These are phyloP conservation scores for Lagenidium sp. DNA, from an alignment of 352 stramenopile genomes.

Conservation along the genomic window DNA sequence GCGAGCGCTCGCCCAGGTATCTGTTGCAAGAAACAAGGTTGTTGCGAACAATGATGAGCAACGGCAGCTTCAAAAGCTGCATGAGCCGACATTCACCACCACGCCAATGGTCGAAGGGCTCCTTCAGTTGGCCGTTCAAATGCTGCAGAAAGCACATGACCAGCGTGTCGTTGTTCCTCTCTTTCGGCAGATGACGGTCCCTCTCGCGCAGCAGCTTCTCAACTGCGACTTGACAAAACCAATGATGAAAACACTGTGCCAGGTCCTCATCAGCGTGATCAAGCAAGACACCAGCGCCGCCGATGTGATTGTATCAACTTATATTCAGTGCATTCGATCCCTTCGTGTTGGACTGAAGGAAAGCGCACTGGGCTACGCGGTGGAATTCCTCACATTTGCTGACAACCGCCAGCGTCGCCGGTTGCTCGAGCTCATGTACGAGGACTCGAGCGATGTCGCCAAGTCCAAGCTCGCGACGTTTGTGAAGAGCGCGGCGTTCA, in stretches of 20 bases:
- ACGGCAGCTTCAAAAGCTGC: no score
- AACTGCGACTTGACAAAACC: conserved; percentile 40
- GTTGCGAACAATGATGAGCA: conserved; percentile 33
- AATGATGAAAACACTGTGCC: conserved; percentile 48
- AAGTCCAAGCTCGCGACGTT: conserved; percentile 65
- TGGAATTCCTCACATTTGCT: conserved; percentile 63
- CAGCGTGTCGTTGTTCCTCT: conserved; percentile 23
- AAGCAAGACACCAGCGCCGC: conserved; percentile 35
- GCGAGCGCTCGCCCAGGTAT: conserved; percentile 19
- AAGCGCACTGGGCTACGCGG: conserved; percentile 40
- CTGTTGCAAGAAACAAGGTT: conserved; percentile 27
- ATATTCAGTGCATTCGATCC: conserved; percentile 35
- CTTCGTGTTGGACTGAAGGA: conserved; percentile 48
- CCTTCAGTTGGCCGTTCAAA: conserved; percentile 31
- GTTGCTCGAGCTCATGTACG: conserved; percentile 58
- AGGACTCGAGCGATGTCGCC: conserved; percentile 66
- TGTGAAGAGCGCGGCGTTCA: conserved; percentile 64
- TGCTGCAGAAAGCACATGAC: conserved; percentile 37
- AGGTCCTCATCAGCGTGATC: conserved; percentile 55
- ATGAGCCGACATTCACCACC: conserved; percentile 35
- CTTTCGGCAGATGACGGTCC: conserved; percentile 27
- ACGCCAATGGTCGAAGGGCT: conserved; percentile 8
- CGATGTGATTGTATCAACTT: conserved; percentile 24
- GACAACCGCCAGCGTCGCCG: conserved; percentile 28
- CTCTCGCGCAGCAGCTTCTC: conserved; percentile 28